These are phyloP conservation scores for Volvariella volvacea DNA, from an alignment of 1,284 basidiomycete genomes.

Conservation along the genomic window DNA sequence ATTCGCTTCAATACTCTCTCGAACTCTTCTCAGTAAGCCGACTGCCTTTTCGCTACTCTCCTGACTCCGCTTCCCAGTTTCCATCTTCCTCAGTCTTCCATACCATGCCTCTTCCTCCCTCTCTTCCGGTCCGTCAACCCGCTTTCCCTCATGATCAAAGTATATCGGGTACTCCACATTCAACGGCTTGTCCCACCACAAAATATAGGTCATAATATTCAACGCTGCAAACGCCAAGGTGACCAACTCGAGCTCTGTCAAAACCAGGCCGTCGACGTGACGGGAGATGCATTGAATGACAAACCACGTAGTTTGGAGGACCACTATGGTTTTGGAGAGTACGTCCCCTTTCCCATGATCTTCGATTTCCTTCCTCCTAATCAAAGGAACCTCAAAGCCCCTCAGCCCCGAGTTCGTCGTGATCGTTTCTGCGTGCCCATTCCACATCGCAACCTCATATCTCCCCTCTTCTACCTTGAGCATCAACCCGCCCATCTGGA, in stretches of 20 bases:
- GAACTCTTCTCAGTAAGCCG: too few species aligned
- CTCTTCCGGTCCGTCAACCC: too few species aligned
- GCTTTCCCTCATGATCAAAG: too few species aligned
- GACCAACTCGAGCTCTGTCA: conserved; percentile 17
- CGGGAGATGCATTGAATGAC: conserved; percentile 14
- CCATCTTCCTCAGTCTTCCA: too few species aligned
- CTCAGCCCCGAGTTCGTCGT: conserved; percentile 11
- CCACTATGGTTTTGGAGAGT: conserved; percentile 16
- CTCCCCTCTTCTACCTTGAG: too few species aligned
- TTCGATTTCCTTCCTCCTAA: conserved; percentile 14
- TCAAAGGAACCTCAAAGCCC: conserved; percentile 18
- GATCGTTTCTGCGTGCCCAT: too few species aligned
- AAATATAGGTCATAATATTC: conserved; percentile 12
- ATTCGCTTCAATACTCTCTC: too few species aligned
- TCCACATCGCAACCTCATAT: too few species aligned
- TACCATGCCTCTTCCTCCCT: too few species aligned
- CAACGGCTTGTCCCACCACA: conserved; percentile 24
- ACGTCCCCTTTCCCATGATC: conserved; percentile 12
- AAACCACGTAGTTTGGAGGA: conserved; percentile 17
- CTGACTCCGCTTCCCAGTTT: too few species aligned
- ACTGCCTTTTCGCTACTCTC: too few species aligned
- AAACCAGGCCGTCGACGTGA: conserved; percentile 3
- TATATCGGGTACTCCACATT: conserved; percentile 12
- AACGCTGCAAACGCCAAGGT: conserved; percentile 15
- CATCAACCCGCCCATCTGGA: conserved; percentile 17